A percentile compares a stretch with the other conserved stretches of the same genome.
phyloP scores from a whole-genome alignment of 2,329 filamentous ascomycete genomes.

The Dendryphion nanum region DNA sequence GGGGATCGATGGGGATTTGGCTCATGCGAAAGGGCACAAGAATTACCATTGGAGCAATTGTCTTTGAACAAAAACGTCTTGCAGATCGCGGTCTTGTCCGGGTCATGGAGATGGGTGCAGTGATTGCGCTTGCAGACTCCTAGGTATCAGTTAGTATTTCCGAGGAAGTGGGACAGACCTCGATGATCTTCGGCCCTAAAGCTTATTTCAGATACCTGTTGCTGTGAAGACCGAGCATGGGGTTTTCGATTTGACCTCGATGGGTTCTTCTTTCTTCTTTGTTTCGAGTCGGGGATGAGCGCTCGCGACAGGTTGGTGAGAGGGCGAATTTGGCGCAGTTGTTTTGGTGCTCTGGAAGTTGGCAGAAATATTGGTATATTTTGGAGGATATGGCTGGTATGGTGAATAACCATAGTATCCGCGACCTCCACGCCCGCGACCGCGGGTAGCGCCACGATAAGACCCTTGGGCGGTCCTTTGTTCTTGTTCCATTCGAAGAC shows the following conservation, averaged over 20 bases:
- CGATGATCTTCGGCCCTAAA: slow-evolving; percentile 6
- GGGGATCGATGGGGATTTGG: slow-evolving; percentile 80
- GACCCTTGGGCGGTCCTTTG: slow-evolving; percentile 1
- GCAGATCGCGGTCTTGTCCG: slow-evolving; percentile 84
- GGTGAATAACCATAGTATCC: not conserved
- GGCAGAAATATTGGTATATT: slow-evolving; percentile 3
- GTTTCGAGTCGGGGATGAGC: no score
- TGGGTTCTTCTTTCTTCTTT: slow-evolving; percentile 1
- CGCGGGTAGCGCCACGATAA: slow-evolving; percentile 2
- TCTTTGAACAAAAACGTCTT: slow-evolving; percentile 81
- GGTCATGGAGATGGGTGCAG: slow-evolving; percentile 82
- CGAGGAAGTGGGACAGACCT: slow-evolving; percentile 1
- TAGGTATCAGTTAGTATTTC: slow-evolving; percentile 18
- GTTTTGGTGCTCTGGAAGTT: slow-evolving; percentile 4
- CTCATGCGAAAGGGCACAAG: slow-evolving; percentile 90
- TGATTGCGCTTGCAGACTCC: slow-evolving; percentile 82
- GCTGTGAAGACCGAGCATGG: slow-evolving; percentile 28
- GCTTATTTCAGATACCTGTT: slow-evolving; percentile 27
- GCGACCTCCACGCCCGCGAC: slow-evolving; percentile 1
- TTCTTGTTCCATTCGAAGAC: slow-evolving; percentile 4
- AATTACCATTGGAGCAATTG: slow-evolving; percentile 71
- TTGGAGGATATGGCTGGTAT: slow-evolving; percentile 6
- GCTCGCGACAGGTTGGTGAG: no score
- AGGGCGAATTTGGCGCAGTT: no score
- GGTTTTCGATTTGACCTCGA: no score